These are phyloP conservation scores for Oryza officinalis DNA, from an alignment of 176 grass and related monocot genomes.

Conservation along the genomic window DNA sequence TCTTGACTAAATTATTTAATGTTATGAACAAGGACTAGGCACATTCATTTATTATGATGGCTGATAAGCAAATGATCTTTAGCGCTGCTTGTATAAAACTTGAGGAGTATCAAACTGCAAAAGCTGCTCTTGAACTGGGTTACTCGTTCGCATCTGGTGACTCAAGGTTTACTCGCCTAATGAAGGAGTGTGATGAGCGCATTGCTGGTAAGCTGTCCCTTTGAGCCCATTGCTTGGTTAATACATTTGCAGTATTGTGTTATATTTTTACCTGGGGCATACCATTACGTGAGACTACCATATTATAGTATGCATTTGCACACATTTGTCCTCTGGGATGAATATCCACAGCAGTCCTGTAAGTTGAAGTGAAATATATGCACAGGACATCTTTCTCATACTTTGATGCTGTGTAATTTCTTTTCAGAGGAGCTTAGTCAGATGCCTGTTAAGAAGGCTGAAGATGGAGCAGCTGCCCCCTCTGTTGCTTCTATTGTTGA, in stretches of 20 bases:
- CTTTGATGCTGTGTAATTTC: slow-evolving; percentile 8
- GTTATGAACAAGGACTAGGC: neutral
- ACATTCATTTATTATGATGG: neutral
- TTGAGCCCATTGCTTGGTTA: neutral
- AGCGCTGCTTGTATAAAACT: slow-evolving; percentile 84
- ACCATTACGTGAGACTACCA: neutral
- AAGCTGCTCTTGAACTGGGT: slow-evolving; percentile 75
- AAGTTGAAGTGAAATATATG: neutral
- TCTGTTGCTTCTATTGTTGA: slow-evolving; percentile 25
- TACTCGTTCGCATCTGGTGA: slow-evolving; percentile 62
- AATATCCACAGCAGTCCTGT: neutral
- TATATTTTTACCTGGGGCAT: neutral
- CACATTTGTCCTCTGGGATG: neutral
- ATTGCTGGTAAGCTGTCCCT: slow-evolving; percentile 52
- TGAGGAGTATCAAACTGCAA: slow-evolving; percentile 92
- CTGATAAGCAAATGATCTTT: slow-evolving; percentile 21
- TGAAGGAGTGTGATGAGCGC: slow-evolving; percentile 78
- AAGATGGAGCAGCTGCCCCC: slow-evolving; percentile 15
- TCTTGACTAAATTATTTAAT: slow-evolving; percentile 17
- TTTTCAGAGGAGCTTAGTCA: slow-evolving; percentile 59
- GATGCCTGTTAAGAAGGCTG: slow-evolving; percentile 34
- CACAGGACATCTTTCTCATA: neutral
- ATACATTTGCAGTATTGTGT: neutral
- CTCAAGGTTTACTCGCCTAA: slow-evolving; percentile 69
- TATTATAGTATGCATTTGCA: neutral